Conservation (phyloP, 805 yeast species). For the Cyberlindnera japonica region DNA sequence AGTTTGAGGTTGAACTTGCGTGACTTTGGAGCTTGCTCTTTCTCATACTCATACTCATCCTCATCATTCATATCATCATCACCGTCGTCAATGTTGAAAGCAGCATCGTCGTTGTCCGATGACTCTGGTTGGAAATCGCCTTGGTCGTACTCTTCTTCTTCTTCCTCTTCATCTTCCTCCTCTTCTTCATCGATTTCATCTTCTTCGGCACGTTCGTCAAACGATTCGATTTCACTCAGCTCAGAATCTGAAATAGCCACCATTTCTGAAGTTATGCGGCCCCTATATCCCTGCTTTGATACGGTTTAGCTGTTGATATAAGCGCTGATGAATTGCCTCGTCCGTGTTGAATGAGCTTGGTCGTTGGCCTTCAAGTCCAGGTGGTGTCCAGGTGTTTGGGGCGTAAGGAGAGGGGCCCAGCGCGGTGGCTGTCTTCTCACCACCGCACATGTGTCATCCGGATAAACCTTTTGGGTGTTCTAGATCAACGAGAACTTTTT, state of each 20-base stretch:
- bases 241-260: constrained; percentile 24
- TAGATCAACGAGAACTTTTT: neutral
- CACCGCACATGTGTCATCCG: neutral
- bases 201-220: constrained; percentile 17
- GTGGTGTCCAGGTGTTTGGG: neutral
- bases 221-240: constrained; percentile 11
- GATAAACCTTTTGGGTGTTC: neutral
- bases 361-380: neutral
- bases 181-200: constrained; percentile 20
- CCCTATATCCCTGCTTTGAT: no score
- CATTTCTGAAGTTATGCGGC: no score
- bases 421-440: no score
- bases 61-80: constrained; percentile 15
- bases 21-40: constrained; percentile 10
- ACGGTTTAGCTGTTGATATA: no score
- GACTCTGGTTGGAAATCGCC: constrained; percentile 12
- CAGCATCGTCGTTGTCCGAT: constrained; percentile 15
- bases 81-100: constrained; percentile 15
- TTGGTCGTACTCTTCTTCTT: constrained; percentile 13
- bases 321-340: no score
- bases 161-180: constrained; percentile 16
- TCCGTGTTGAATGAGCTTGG: no score
- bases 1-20: constrained; percentile 18
- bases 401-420: neutral
- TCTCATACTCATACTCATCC: constrained; percentile 9